A percentile compares a stretch with the other conserved stretches of the same genome.
Evolutionary conservation across 495 filamentous ascomycete genomes (phyloP).

Genomic region (Recurvomyces mirabilis): DNA sequence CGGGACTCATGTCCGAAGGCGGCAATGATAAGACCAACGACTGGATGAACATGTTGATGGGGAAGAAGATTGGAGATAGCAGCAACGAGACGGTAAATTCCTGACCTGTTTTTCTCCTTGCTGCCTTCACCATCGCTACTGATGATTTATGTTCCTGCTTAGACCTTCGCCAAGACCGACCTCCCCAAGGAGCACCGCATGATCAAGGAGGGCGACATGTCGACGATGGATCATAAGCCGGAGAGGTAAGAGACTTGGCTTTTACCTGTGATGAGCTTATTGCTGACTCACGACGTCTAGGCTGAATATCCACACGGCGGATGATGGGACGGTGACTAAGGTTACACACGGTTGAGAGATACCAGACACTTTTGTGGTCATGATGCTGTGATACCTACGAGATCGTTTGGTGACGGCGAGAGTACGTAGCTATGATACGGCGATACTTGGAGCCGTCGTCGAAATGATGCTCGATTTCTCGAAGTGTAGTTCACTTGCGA

Average conservation of each 20-base stretch:
- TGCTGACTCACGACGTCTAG: background rate
- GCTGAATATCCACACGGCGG: conserved; percentile 23
- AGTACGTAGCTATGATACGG: no score
- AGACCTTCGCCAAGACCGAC: conserved; percentile 27
- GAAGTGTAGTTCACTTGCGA: no score
- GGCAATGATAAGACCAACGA: conserved; percentile 17
- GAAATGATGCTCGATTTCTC: no score
- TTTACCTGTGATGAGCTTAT: background rate
- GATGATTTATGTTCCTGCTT: background rate
- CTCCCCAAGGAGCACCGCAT: conserved; percentile 24
- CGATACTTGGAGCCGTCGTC: no score
- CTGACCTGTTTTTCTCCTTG: background rate
- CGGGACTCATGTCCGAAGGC: conserved; percentile 17
- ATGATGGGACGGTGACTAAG: conserved; percentile 24
- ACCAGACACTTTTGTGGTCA: no score
- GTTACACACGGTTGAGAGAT: conserved; percentile 21
- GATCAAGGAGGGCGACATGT: conserved; percentile 25
- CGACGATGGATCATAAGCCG: conserved; percentile 26
- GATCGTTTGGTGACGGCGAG: no score
- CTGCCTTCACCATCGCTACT: background rate
- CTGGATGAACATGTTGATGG: conserved; percentile 23
- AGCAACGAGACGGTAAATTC: conserved; percentile 23
- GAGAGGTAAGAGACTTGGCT: conserved; percentile 17
- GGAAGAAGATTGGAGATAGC: conserved; percentile 25
- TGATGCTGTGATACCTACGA: no score